Evolutionary conservation across 2,329 filamentous ascomycete species (phyloP).

Genomic region (Cordyceps pruinosa): DNA sequence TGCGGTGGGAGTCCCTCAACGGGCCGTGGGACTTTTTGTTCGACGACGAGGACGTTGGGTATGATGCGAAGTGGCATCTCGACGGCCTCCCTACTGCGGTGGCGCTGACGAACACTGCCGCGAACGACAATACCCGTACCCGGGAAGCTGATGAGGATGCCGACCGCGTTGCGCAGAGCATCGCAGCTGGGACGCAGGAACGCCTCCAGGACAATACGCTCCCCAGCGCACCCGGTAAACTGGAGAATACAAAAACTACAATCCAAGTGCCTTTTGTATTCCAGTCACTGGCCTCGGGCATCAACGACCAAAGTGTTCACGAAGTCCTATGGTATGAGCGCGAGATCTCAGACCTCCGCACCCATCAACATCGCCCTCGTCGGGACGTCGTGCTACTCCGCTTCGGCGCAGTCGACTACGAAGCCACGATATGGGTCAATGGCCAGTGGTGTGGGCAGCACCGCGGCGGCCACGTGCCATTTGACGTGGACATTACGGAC

Average conservation of each 20-base stretch:
- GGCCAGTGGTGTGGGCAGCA: no score
- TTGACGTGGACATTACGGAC: no score
- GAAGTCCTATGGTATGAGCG: no score
- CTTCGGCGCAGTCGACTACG: no score
- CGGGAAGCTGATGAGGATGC: conserved; percentile 8
- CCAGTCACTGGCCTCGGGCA: conserved; percentile 56
- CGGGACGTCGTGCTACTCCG: no score
- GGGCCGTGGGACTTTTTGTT: conserved; percentile 59
- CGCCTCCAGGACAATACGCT: conserved; percentile 41
- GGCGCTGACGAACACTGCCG: conserved; percentile 21
- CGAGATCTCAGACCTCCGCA: no score
- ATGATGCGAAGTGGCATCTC: conserved; percentile 46
- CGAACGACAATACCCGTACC: conserved; percentile 29
- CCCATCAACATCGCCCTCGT: no score
- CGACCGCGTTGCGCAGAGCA: conserved; percentile 34
- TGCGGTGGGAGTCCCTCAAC: conserved; percentile 55
- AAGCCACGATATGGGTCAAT: no score
- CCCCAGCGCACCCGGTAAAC: conserved; percentile 17
- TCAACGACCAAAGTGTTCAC: no score
- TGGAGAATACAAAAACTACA: conserved; percentile 36
- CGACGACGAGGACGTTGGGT: conserved; percentile 55
- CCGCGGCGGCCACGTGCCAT: no score
- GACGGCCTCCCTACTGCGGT: conserved; percentile 40
- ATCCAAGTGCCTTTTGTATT: conserved; percentile 62
- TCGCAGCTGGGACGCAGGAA: conserved; percentile 41